Base-by-base conservation (phyloP, 331 rosid species). In the Saraca asoca region DNA sequence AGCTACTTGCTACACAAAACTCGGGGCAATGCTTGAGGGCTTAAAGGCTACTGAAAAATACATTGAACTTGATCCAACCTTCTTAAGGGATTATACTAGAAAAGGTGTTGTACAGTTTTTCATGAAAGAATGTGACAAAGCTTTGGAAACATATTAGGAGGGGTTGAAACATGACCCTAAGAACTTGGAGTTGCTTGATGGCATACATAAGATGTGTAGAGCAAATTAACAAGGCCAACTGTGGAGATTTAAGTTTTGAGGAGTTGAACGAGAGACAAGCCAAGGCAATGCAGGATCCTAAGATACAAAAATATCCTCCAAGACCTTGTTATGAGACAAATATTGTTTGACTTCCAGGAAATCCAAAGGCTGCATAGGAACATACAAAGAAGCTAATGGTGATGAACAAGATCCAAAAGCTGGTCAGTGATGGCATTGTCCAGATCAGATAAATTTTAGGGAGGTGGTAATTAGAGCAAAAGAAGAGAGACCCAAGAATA, bases 251-350 rank as follows among this genome's bases (percentile, higher is more conserved):
- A 59, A 92, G 34, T 61, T 90, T 96, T 0, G 95, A 92, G 7
- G 98, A 92, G 69, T 78, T 92, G 83, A 89, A 92, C 80, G 98
- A 92, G 85, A 84, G 96, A 85, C 98, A 89, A 96, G 85, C 98
- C 33, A 92, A 92, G 80, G 96, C 54, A 69, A 92, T 92, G 96
- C 96, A 90, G 76, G 98, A 92, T 73, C 98, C 98, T 19, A 96
- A 92, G 82, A 84, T 92, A 35, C 98, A 92, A 71, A n/a, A 92
- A 76, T 79, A 92, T 92, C 63, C 95, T 92, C 34, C 85, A 85
- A 43, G 96, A 92, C 74, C 98, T 95, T 51, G 95, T 92, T 12
- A 92, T 92, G 98, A 85, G 98, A 89, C 98, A 91, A 96, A 96
- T 91, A 33, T 71, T 91, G 92, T 38, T 71, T 12, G 96, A 91